phyloP scores from a whole-genome alignment of 768 basidiomycete genomes.

The Paxillus involutus region DNA sequence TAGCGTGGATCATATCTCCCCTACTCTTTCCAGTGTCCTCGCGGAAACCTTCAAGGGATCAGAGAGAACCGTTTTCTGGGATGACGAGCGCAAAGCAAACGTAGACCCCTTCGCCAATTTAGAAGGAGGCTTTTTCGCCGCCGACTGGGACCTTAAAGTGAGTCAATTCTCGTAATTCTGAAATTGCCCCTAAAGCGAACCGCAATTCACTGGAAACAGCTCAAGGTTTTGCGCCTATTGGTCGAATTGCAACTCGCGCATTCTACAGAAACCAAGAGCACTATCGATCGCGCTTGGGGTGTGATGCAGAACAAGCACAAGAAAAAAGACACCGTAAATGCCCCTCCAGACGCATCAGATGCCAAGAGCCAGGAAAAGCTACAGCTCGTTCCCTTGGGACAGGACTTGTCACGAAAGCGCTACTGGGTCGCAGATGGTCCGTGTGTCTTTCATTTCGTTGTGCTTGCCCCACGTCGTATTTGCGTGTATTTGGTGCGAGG shows the following conservation, averaged over 20 bases:
- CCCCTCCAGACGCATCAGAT: conserved; percentile 57
- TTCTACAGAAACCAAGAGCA: conserved; percentile 62
- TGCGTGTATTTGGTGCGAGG: conserved; percentile 69
- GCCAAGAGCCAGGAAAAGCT: conserved; percentile 66
- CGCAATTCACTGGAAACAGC: conserved; percentile 42
- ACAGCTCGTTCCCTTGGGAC: conserved; percentile 70
- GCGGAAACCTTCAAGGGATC: conserved; percentile 71
- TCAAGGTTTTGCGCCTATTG: conserved; percentile 79
- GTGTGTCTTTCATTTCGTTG: conserved; percentile 47
- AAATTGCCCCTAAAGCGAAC: conserved; percentile 31
- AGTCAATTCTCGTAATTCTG: conserved; percentile 32
- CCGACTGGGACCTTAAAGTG: conserved; percentile 84
- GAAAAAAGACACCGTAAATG: conserved; percentile 63
- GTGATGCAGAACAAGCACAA: conserved; percentile 83
- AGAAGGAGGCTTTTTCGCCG: conserved; percentile 74
- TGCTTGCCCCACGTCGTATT: conserved; percentile 47
- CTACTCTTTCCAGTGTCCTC: conserved; percentile 67
- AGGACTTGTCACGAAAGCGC: conserved; percentile 72
- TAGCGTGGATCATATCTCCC: conserved; percentile 81
- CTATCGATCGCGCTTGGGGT: conserved; percentile 85
- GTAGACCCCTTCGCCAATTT: conserved; percentile 69
- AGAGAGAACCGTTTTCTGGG: conserved; percentile 80
- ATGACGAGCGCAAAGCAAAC: conserved; percentile 64
- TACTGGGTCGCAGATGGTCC: conserved; percentile 90
- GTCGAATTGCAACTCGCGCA: conserved; percentile 83